Conservation (phyloP, 176 grass and related monocot species). For the Aegilops umbellulata region DNA sequence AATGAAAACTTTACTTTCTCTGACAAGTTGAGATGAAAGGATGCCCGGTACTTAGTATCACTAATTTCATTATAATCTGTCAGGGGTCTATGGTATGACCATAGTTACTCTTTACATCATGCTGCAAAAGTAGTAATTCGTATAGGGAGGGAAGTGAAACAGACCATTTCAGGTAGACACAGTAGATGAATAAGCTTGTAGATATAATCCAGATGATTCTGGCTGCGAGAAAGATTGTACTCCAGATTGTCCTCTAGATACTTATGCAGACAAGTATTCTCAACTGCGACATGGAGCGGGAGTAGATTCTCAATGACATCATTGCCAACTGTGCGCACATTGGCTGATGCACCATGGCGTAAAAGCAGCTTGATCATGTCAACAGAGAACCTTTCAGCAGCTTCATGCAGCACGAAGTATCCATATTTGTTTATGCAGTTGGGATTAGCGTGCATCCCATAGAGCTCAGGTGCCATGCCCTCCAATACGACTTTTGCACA, state of each 20-base stretch:
- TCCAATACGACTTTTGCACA: background rate
- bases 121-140: background rate
- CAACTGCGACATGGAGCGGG: conserved; percentile 28
- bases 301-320: conserved; percentile 17
- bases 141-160: conserved; percentile 8
- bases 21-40: background rate
- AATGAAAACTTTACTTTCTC: background rate
- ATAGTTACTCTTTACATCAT: background rate
- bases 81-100: background rate
- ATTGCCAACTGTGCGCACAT: conserved; percentile 13
- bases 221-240: background rate
- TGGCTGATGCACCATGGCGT: background rate
- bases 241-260: conserved; percentile 26
- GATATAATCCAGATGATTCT: conserved; percentile 8
- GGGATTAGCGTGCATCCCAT: background rate
- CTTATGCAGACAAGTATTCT: conserved; percentile 33
- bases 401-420: conserved; percentile 17
- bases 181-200: conserved; percentile 27
- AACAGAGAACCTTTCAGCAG: conserved; percentile 31
- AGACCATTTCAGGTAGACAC: conserved; percentile 29
- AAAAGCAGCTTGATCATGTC: conserved; percentile 36
- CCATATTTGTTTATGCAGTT: conserved; percentile 25
- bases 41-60: background rate
- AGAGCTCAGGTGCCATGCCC: background rate
- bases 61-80: background rate